Base-by-base conservation (phyloP, 345 rosid species). In the Rhodamnia argentea region DNA sequence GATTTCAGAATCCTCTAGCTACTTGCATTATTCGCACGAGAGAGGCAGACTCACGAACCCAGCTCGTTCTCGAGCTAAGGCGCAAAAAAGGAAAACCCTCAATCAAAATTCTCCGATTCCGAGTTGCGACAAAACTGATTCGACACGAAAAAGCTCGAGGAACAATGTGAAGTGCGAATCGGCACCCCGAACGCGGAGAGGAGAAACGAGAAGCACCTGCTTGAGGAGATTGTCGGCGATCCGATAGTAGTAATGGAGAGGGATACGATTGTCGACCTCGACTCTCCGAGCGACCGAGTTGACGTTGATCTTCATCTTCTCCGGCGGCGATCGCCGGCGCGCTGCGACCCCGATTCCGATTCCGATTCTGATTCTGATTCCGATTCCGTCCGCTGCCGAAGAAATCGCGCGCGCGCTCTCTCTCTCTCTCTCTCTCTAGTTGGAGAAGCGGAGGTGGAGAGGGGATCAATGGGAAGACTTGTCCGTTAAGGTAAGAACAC, bases 171-270 rank as follows among this genome's bases (percentile, higher is more conserved):
- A 29, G 76, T 0, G 76, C 58, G 76, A 64, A 64, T 32, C 78
- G 13, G 78, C 47, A 4, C 24, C 10, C 78, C 2, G 13, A 9
- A 18, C 47, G 24, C 3, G 76, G 76, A 20, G 42, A 22, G 52
- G 76, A 18, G 78, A 50, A 40, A 58, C 50, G 24, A 4, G 74
- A 58, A 62, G 20, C 22, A 94, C 99, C 99, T 96, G 98, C 29
- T 94, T 91, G 87, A 96, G 97, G 84, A 97, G 97, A 90, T 94
- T 94, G 90, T 97, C 98, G 86, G 98, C 99, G 90, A 94, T 97
- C 83, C 99, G 91, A 75, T 95, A 94, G 88, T 96, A 95, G 85
- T 93, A 89, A 47, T 93, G 94, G 86, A 97, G 96, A 88, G 96
- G 92, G 52, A 95, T 95, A 90, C 94, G 94, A 92, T 91, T 92